These are phyloP conservation scores for Cytospora mali DNA, from an alignment of 2,329 filamentous ascomycete genomes.

Conservation along the genomic window DNA sequence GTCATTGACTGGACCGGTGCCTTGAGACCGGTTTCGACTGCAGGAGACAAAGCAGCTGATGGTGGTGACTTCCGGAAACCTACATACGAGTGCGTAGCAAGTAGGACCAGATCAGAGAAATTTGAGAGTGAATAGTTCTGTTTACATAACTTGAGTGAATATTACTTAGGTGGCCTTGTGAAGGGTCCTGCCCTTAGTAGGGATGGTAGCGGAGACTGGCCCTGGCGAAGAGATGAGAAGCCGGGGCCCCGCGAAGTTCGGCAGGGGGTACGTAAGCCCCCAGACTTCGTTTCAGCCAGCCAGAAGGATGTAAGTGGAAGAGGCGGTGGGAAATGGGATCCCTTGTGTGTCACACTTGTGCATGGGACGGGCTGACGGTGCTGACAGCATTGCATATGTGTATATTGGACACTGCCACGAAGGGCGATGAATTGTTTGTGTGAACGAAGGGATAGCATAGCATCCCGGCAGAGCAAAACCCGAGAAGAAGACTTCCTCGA, in stretches of 20 bases:
- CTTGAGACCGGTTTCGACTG: too few species aligned
- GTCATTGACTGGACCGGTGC: too few species aligned
- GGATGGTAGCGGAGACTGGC: background rate
- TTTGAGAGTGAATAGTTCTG: too few species aligned
- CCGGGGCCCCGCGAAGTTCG: constrained; percentile 11
- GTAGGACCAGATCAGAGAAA: too few species aligned
- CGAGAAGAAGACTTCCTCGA: background rate
- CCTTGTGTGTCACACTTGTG: background rate
- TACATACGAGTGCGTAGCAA: background rate
- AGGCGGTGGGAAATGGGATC: constrained; percentile 14
- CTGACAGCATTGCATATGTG: constrained; percentile 5
- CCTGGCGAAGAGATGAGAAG: background rate
- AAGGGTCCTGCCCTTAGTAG: background rate
- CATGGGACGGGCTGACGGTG: constrained; percentile 7
- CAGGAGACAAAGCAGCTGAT: too few species aligned
- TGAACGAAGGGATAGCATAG: background rate
- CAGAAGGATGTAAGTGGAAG: constrained; percentile 4
- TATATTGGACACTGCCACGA: constrained; percentile 6
- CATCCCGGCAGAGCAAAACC: background rate
- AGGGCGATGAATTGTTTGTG: background rate
- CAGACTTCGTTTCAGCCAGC: background rate
- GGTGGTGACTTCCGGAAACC: background rate
- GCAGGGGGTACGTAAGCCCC: background rate
- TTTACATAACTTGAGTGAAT: too few species aligned
- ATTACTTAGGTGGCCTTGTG: too few species aligned